Evolutionary conservation across 257 asterid genomes (phyloP).

Genomic region (Buddleja alternifolia): DNA sequence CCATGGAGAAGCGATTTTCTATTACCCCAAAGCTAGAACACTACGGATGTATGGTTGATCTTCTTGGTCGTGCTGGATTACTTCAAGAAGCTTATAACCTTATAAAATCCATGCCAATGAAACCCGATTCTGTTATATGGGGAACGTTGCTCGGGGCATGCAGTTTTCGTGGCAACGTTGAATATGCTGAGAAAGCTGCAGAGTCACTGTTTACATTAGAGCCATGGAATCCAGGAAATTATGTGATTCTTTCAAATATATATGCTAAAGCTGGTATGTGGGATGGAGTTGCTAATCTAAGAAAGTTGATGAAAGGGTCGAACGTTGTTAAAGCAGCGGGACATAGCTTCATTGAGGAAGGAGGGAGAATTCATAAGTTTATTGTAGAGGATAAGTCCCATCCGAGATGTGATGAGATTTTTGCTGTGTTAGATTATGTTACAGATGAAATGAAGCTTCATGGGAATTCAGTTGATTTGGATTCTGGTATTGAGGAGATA

Average conservation of each 20-base stretch:
- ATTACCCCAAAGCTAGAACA: slow-evolving; percentile 64
- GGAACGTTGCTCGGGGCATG: slow-evolving; percentile 85
- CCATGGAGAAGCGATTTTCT: slow-evolving; percentile 44
- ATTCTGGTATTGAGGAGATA: slow-evolving; percentile 38
- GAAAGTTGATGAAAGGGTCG: slow-evolving; percentile 75
- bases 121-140: slow-evolving; percentile 85
- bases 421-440: slow-evolving; percentile 46
- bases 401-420: slow-evolving; percentile 51
- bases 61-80: slow-evolving; percentile 77
- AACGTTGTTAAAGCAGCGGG: slow-evolving; percentile 74
- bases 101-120: slow-evolving; percentile 72
- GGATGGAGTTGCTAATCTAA: slow-evolving; percentile 72
- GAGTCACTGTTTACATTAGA: slow-evolving; percentile 62
- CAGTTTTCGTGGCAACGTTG: slow-evolving; percentile 77
- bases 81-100: slow-evolving; percentile 67
- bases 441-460: slow-evolving; percentile 46
- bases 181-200: slow-evolving; percentile 71
- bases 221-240: slow-evolving; percentile 83
- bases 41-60: slow-evolving; percentile 89
- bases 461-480: slow-evolving; percentile 27
- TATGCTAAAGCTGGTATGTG: slow-evolving; percentile 65
- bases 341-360: slow-evolving; percentile 82
- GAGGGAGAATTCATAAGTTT: slow-evolving; percentile 72
- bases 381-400: slow-evolving; percentile 76
- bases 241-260: slow-evolving; percentile 84